Evolutionary conservation across 257 asterid genomes (phyloP).

Genomic region (Lycium ferocissimum): DNA sequence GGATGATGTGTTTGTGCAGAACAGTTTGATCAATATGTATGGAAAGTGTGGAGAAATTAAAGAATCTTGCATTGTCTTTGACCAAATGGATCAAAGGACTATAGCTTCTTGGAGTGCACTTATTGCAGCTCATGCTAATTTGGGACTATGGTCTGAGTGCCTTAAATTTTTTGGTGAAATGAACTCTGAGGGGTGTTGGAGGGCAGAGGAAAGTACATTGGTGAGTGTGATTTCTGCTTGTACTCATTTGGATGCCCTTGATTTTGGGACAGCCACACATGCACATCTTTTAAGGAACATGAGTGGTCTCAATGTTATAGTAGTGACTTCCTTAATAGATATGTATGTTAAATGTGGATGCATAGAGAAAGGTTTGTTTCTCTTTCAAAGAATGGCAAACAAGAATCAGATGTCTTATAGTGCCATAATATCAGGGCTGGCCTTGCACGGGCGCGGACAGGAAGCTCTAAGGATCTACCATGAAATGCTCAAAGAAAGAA

Average conservation of each 20-base stretch:
- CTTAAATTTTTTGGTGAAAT: slow-evolving; percentile 54
- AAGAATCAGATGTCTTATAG: slow-evolving; percentile 68
- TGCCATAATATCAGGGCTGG: slow-evolving; percentile 72
- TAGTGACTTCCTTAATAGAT: slow-evolving; percentile 66
- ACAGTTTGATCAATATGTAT: slow-evolving; percentile 75
- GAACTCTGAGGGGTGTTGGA: slow-evolving; percentile 53
- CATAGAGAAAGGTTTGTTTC: slow-evolving; percentile 58
- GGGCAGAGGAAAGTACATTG: slow-evolving; percentile 81
- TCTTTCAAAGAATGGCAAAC: slow-evolving; percentile 52
- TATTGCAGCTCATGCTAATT: slow-evolving; percentile 63
- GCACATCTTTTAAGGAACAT: slow-evolving; percentile 65
- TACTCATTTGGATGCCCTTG: slow-evolving; percentile 62
- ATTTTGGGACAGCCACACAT: slow-evolving; percentile 64
- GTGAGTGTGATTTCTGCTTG: slow-evolving; percentile 81
- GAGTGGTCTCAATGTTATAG: slow-evolving; percentile 67
- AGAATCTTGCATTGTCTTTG: slow-evolving; percentile 53
- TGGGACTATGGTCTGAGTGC: slow-evolving; percentile 71
- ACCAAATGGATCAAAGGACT: slow-evolving; percentile 58
- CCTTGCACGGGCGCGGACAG: slow-evolving; percentile 61
- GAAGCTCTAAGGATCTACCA: slow-evolving; percentile 62
- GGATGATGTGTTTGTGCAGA: slow-evolving; percentile 70
- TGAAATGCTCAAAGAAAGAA: slow-evolving; percentile 62
- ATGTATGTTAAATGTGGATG: slow-evolving; percentile 79
- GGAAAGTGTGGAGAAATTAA: slow-evolving; percentile 66
- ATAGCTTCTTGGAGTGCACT: slow-evolving; percentile 92